phyloP scores from a whole-genome alignment of 1,139 yeast species.

The Saccharomycopsis hybrid region DNA sequence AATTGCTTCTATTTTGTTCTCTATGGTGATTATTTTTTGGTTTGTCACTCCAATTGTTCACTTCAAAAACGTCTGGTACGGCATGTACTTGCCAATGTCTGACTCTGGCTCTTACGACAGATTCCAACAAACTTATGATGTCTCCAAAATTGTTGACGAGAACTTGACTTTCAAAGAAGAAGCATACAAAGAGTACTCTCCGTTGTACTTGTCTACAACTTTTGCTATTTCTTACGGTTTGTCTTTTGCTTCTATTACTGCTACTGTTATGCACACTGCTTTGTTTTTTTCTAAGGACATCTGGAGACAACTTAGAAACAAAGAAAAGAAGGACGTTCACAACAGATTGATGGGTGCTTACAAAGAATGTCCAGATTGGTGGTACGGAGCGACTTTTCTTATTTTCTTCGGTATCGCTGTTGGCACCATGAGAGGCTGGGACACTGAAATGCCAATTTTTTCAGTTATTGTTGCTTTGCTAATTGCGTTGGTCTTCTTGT shows the following conservation, averaged over 20 bases:
- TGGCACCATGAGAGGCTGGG: slow-evolving; percentile 35
- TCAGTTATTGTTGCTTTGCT: slow-evolving; percentile 46
- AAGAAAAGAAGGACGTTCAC: slow-evolving; percentile 47
- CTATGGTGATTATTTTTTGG: slow-evolving; percentile 41
- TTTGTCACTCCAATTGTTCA: slow-evolving; percentile 39
- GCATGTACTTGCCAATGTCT: slow-evolving; percentile 45
- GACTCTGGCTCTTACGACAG: slow-evolving; percentile 39
- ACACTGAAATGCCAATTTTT: slow-evolving; percentile 48
- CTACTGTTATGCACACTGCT: slow-evolving; percentile 48
- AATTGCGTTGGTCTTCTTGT: slow-evolving; percentile 42
- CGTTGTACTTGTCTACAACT: slow-evolving; percentile 57
- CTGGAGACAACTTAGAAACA: slow-evolving; percentile 36
- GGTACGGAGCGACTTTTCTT: slow-evolving; percentile 46
- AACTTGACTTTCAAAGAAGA: slow-evolving; percentile 39
- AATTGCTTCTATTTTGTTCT: slow-evolving; percentile 42
- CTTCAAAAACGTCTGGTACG: slow-evolving; percentile 45
- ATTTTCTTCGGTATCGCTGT: slow-evolving; percentile 38
- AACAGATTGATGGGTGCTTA: slow-evolving; percentile 54
- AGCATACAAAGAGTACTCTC: slow-evolving; percentile 49
- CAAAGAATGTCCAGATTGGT: slow-evolving; percentile 61
- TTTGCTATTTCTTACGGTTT: slow-evolving; percentile 59
- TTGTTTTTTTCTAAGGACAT: slow-evolving; percentile 54
- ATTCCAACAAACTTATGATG: slow-evolving; percentile 38
- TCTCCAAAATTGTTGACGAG: slow-evolving; percentile 37
- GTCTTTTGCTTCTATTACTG: slow-evolving; percentile 56